Conservation (phyloP, 352 stramenopile genomes). For the Salisapilia sapeloensis region DNA sequence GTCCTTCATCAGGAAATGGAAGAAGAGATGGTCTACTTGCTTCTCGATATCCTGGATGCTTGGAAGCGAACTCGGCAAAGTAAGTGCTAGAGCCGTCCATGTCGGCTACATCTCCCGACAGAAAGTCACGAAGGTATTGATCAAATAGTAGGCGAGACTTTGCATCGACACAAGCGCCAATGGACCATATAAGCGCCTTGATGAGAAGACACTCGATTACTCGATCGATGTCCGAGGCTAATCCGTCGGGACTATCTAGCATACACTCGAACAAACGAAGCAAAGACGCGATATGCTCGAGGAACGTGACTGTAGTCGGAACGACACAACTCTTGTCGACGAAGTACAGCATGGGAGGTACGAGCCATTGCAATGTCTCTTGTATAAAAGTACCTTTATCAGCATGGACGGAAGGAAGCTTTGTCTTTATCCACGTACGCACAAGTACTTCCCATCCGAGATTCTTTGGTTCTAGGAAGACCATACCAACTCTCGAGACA, state of each 20-base stretch:
- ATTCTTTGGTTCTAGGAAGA: constrained; percentile 86
- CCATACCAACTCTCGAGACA: constrained; percentile 86
- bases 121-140: constrained; percentile 59
- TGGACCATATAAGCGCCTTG: constrained; percentile 79
- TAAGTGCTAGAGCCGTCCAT: constrained; percentile 17
- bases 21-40: constrained; percentile 12
- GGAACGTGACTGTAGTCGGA: constrained; percentile 75
- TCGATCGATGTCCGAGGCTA: constrained; percentile 45
- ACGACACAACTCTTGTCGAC: constrained; percentile 80
- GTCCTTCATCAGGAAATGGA: constrained; percentile 30
- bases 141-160: constrained; percentile 76
- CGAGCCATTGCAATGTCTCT: constrained; percentile 80
- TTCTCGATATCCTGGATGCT: constrained; percentile 59
- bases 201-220: constrained; percentile 80
- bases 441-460: constrained; percentile 82
- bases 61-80: constrained; percentile 76
- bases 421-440: constrained; percentile 68
- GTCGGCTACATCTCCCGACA: constrained; percentile 16
- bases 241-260: constrained; percentile 29
- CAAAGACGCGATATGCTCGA: constrained; percentile 81
- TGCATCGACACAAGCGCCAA: constrained; percentile 83
- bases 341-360: constrained; percentile 84
- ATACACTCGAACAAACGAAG: constrained; percentile 71
- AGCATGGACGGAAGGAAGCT: constrained; percentile 16
- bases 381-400: constrained; percentile 27